Conservation (phyloP, 140 eudicot genomes). For the Oenanthe javanica region DNA sequence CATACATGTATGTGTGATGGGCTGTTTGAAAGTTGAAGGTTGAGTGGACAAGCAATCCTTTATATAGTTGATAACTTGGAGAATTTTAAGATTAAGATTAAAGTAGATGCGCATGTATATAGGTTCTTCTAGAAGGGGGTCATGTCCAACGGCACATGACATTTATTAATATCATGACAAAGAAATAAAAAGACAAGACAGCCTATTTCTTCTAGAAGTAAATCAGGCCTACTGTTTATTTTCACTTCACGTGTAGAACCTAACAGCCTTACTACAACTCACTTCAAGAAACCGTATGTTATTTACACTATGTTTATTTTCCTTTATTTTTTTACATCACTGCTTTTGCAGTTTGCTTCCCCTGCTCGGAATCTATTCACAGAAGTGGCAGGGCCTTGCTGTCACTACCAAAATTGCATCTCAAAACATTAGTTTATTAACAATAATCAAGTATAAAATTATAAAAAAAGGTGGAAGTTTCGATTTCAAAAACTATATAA, state of each 20-base stretch:
- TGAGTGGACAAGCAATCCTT: background rate
- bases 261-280: background rate
- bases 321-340: background rate
- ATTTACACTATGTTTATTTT: too few relatives aligned
- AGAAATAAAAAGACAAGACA: constrained; percentile 2
- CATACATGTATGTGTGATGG: background rate
- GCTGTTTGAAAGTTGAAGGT: constrained; percentile 18
- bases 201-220: constrained; percentile 8
- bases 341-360: background rate
- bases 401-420: too few relatives aligned
- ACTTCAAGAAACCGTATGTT: background rate
- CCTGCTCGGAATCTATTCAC: background rate
- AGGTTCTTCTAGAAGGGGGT: constrained; percentile 8
- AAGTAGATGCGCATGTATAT: background rate
- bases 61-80: background rate
- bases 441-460: too few relatives aligned
- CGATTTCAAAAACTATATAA: too few relatives aligned
- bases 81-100: background rate
- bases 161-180: constrained; percentile 8
- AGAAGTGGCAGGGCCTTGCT: background rate
- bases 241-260: background rate
- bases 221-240: too few relatives aligned
- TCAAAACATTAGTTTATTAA: background rate
- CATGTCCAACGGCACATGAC: background rate
- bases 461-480: too few relatives aligned